Evolutionary conservation across 495 filamentous ascomycete species (phyloP).

Genomic region (Xylaria telfairii): DNA sequence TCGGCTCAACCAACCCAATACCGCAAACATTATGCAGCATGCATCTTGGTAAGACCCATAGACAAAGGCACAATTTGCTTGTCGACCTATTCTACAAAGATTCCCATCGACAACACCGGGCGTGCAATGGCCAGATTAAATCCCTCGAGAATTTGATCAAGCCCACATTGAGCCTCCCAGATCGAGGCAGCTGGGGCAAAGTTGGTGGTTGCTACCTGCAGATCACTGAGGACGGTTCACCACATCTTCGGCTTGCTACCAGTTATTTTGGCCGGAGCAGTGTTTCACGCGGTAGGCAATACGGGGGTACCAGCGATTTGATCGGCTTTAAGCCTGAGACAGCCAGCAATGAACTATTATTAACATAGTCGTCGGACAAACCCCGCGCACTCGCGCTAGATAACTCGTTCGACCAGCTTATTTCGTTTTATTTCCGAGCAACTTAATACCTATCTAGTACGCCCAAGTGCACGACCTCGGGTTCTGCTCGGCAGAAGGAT

Average conservation of each 20-base stretch:
- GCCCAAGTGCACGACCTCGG: not conserved
- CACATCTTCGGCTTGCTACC: not conserved
- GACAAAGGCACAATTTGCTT: not conserved
- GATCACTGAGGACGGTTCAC: not conserved
- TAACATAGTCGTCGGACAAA: not conserved
- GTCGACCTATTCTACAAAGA: not conserved
- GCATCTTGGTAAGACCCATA: not conserved
- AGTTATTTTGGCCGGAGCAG: not conserved
- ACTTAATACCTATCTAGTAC: not conserved
- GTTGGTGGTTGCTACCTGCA: not conserved
- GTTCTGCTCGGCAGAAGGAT: not conserved
- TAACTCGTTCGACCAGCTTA: not conserved
- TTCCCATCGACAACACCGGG: not conserved
- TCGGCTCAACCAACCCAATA: not conserved
- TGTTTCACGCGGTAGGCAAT: not conserved
- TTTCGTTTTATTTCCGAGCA: not conserved
- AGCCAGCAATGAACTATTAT: not conserved
- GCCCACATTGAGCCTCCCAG: not conserved
- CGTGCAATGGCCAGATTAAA: not conserved
- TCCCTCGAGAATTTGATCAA: not conserved
- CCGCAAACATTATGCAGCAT: not conserved
- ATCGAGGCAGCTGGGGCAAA: not conserved
- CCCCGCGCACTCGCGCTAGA: not conserved
- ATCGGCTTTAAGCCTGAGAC: not conserved
- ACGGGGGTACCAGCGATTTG: not conserved